Evolutionary conservation across 2,329 filamentous ascomycete species (phyloP).

Genomic region (Sarocladiaceae sp.): DNA sequence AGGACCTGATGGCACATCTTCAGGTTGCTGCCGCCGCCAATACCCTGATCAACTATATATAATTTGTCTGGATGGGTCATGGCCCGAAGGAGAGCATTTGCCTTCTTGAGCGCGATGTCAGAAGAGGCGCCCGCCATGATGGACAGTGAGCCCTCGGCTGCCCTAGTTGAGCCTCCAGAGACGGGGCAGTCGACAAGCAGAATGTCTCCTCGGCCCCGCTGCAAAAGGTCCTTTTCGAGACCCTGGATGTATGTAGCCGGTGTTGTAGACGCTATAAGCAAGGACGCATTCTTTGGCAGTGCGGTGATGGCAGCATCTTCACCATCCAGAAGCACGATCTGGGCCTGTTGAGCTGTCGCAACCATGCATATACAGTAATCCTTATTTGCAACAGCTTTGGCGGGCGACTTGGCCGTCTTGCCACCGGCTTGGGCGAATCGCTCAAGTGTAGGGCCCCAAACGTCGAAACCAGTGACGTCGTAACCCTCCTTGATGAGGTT

Average conservation of each 20-base stretch:
- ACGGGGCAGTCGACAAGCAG: slow-evolving; percentile 32
- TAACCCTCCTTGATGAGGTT: slow-evolving; percentile 66
- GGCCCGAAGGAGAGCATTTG: slow-evolving; percentile 53
- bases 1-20: slow-evolving; percentile 67
- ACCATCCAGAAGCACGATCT: slow-evolving; percentile 59
- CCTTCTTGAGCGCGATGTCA: slow-evolving; percentile 51
- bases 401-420: slow-evolving; percentile 51
- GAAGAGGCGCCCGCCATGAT: slow-evolving; percentile 70
- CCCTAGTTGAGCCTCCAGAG: slow-evolving; percentile 27
- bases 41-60: slow-evolving; percentile 55
- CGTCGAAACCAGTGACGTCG: slow-evolving; percentile 66
- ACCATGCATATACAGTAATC: slow-evolving; percentile 70
- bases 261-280: slow-evolving; percentile 69
- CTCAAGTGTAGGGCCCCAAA: slow-evolving; percentile 63
- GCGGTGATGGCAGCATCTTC: slow-evolving; percentile 42
- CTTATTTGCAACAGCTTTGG: slow-evolving; percentile 56
- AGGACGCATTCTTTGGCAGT: slow-evolving; percentile 53
- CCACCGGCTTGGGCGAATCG: slow-evolving; percentile 62
- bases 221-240: slow-evolving; percentile 53
- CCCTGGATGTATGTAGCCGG: slow-evolving; percentile 61
- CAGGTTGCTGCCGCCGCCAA: slow-evolving; percentile 62
- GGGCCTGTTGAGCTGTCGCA: slow-evolving; percentile 65
- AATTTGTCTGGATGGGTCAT: slow-evolving; percentile 61
- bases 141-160: slow-evolving; percentile 60
- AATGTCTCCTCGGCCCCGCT: slow-evolving; percentile 56